Percentiles rank a stretch among this genome's conserved stretches.
These are phyloP conservation scores for Wallacemonas sp. DNA, from an alignment of 208 protist genomes.

Conservation along the genomic window DNA sequence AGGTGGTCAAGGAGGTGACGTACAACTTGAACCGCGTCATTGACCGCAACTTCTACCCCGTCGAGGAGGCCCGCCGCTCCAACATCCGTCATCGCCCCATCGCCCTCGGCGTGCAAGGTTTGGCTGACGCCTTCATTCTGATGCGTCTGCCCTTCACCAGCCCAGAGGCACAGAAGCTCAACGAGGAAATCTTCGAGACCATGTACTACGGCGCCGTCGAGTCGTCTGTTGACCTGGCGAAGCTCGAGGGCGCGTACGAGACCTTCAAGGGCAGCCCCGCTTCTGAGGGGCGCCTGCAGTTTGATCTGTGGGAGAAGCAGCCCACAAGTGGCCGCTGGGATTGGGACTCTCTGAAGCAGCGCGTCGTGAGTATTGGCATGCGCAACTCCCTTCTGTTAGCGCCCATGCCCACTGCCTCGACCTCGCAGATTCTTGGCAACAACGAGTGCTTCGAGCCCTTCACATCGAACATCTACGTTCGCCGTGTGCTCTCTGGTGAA, in stretches of 20 bases:
- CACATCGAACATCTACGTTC: constrained; percentile 99
- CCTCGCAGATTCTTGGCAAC: constrained; percentile 99
- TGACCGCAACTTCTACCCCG: constrained; percentile 99
- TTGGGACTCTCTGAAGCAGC: constrained; percentile 93
- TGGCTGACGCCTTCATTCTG: constrained; percentile 98
- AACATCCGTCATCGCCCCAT: constrained; percentile 98
- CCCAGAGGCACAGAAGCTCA: constrained; percentile 91
- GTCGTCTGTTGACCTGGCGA: constrained; percentile 91
- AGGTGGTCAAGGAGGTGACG: constrained; percentile 94
- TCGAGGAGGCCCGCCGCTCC: constrained; percentile 91
- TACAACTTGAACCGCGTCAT: constrained; percentile 99
- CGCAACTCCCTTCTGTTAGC: constrained; percentile 98
- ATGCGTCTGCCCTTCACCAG: constrained; percentile 96
- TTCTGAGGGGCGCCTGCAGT: constrained; percentile 97
- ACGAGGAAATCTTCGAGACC: constrained; percentile 99
- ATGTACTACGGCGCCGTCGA: constrained; percentile 98
- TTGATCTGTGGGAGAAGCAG: constrained; percentile 96
- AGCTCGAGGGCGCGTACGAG: constrained; percentile 93
- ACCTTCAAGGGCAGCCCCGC: constrained; percentile 95
- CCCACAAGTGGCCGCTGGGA: constrained; percentile 93
- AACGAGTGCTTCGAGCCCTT: constrained; percentile 99
- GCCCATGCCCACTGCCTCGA: constrained; percentile 99
- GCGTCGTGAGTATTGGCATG: constrained; percentile 92
- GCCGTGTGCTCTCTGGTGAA: constrained; percentile 98
- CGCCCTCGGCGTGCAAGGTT: constrained; percentile 98